Base-by-base conservation (phyloP, 2,329 filamentous ascomycete genomes). In the Ophiostoma tasmaniense region DNA sequence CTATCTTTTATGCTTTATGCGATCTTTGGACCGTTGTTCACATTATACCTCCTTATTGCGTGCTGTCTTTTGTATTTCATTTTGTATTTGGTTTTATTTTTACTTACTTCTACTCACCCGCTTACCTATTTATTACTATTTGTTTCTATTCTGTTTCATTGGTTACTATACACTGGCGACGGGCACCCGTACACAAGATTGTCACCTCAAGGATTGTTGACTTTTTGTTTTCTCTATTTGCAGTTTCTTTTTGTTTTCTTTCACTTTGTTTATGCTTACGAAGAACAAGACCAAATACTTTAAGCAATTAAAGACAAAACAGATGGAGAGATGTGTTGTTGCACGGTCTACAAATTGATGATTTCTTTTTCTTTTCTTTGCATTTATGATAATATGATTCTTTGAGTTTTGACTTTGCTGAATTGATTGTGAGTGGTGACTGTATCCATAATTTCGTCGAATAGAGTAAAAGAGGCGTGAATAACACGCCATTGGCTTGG, bases 151-250 rank as follows among this genome's bases (percentile, higher is more conserved):
- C n/a, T 22, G 33, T 35, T 59, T 17, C 13, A 37, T 62, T 59
- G 28, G 55, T 64, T 50, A 10, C 25, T 35, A 62, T 35, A 67
- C 68, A 64, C 25, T 14, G 17, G 65, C 39, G 8, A 37, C 45
- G 65, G 65, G 45, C 45, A 37, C 30, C 65, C 45, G 65, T 66
- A 52, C 22, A 66, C 33, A 67, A 69, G 68, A 67, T 59, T 69
- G 68, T 65, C 55, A 42, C 65, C 55, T n/a, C 52, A 64, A 33
- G 66, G 61, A n/a, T 66, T 22, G 17, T 22, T 50, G 61, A 17
- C 13, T 39, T 11, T 28, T 35, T 17, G n/a, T n/a, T 37, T 52
- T 25, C 14, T 55, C 25, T 20, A 20, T 45, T 20, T 13, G 17
- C 13, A 13, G 25, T 20, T 35, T 37, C 37, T n/a, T 30, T 55